Evolutionary conservation across 805 yeast species (phyloP).

Genomic region (Candida maltosa): DNA sequence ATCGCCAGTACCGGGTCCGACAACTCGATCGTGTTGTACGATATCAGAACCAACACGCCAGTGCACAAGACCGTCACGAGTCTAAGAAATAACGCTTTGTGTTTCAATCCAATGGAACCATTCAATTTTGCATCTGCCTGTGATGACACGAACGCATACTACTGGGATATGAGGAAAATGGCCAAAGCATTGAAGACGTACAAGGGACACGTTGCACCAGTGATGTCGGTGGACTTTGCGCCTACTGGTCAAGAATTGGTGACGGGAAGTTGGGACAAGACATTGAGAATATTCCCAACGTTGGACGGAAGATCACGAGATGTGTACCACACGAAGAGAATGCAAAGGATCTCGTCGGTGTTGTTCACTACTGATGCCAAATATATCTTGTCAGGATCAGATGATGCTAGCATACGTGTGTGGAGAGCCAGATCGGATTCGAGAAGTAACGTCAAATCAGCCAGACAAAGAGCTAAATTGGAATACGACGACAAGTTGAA

Average conservation of each 20-base stretch:
- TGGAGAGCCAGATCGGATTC: constrained; percentile 92
- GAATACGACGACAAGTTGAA: constrained; percentile 91
- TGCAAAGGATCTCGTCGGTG: constrained; percentile 90
- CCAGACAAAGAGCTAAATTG: constrained; percentile 74
- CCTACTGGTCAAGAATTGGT: constrained; percentile 97
- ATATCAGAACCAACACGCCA: constrained; percentile 85
- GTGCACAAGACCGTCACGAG: constrained; percentile 84
- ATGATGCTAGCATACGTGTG: constrained; percentile 90
- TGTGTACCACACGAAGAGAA: constrained; percentile 92
- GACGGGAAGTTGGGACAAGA: constrained; percentile 92
- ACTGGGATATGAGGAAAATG: constrained; percentile 96
- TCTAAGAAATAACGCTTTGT: constrained; percentile 77
- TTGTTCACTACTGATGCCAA: constrained; percentile 85
- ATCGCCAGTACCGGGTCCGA: constrained; percentile 82
- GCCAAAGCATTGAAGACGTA: constrained; percentile 75
- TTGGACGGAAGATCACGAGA: constrained; percentile 91
- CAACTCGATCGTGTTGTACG: constrained; percentile 86
- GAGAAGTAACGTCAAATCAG: constrained; percentile 74
- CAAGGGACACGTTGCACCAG: constrained; percentile 95
- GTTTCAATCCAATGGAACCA: constrained; percentile 99
- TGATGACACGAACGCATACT: constrained; percentile 92
- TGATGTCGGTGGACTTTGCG: constrained; percentile 89
- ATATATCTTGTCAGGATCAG: constrained; percentile 87
- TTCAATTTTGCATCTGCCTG: constrained; percentile 86
- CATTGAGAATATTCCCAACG: constrained; percentile 74